Evolutionary conservation across 176 grass and related monocot species (phyloP).

Genomic region (Juncus inflexus): DNA sequence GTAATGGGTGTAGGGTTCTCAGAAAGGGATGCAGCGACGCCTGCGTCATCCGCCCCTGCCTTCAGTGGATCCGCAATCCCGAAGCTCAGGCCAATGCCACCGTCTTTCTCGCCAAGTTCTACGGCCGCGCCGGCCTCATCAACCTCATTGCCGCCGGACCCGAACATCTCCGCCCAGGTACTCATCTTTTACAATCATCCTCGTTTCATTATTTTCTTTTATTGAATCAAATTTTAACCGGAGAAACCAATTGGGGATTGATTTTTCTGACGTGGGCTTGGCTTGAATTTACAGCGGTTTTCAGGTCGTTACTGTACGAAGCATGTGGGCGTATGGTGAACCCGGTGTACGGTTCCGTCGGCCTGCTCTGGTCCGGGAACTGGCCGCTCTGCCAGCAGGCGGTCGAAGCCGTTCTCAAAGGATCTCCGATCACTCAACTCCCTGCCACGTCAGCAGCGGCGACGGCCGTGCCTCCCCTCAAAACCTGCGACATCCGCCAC

Average conservation of each 20-base stretch:
- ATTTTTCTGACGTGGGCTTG: background rate
- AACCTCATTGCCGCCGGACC: constrained; percentile 34
- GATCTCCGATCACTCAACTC: constrained; percentile 16
- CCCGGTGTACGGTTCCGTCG: constrained; percentile 35
- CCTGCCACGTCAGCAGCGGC: constrained; percentile 5
- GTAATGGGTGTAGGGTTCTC: constrained; percentile 34
- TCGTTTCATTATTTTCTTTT: too few relatives aligned
- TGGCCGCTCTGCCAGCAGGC: constrained; percentile 37
- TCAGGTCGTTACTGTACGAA: constrained; percentile 38
- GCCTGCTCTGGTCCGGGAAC: constrained; percentile 38
- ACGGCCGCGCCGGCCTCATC: constrained; percentile 37
- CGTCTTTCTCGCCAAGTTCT: constrained; percentile 49
- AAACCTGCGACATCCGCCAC: constrained; percentile 37
- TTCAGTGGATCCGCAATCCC: constrained; percentile 39
- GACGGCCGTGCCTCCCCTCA: constrained; percentile 21
- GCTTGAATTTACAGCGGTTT: constrained; percentile 27
- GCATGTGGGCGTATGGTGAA: constrained; percentile 33
- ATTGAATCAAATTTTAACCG: background rate
- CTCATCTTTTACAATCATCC: background rate
- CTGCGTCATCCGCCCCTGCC: constrained; percentile 32
- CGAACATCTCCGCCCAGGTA: constrained; percentile 31
- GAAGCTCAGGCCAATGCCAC: constrained; percentile 40
- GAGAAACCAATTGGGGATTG: background rate
- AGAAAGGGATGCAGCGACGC: constrained; percentile 34
- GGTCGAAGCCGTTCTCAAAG: constrained; percentile 31